Evolutionary conservation across 352 stramenopile genomes (phyloP), one percentile per base, ranked within the genome.

Genomic region (Blastocystis sp.): DNA sequence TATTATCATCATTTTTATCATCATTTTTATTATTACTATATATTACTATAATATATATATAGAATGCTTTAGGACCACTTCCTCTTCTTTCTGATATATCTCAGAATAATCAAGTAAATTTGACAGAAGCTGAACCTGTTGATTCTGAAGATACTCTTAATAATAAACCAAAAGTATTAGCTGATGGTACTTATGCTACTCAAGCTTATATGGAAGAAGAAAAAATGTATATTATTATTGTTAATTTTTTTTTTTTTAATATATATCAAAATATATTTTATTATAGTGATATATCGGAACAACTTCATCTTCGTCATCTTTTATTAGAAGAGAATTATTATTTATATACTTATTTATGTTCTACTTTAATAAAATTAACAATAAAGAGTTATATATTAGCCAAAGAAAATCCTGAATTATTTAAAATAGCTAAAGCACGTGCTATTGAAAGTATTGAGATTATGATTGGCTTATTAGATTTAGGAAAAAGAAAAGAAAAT

Each of bases 161-260:
- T 44, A 67, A 70, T 0, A 95, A 95, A 75, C 95, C 92, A 64
- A 83, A 95, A 31, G 86, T 99, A 21, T 73, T 98, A 2, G 78
- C 88, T 0, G 92, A 99, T 71, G 92, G 92, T 47, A 98, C 89
- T 35, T 99, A 99, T 71, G 91, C 92, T 9, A 96, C 88, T 2
- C 90, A 98, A 71, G 95, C 39, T 13, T 62, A 34, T 21, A n/a
- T 62, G 0, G 19, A 24, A 9, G 16, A 24, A n/a, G 19, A 2
- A 7, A 42, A 52, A 3, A 16, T 18, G n/a, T 7, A 86, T 11
- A 84, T 80, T 45, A 83, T 88, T 67, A 66, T 68, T 30, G 70
- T 72, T 25, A n/a, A n/a, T n/a, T n/a, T n/a, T n/a, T n/a, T n/a
- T n/a, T 37, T 46, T 18, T 25, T 27, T 2, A 27, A 30, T n/a